Conservation (phyloP, 2,329 filamentous ascomycete genomes). For the Rachicladosporium sp. region DNA sequence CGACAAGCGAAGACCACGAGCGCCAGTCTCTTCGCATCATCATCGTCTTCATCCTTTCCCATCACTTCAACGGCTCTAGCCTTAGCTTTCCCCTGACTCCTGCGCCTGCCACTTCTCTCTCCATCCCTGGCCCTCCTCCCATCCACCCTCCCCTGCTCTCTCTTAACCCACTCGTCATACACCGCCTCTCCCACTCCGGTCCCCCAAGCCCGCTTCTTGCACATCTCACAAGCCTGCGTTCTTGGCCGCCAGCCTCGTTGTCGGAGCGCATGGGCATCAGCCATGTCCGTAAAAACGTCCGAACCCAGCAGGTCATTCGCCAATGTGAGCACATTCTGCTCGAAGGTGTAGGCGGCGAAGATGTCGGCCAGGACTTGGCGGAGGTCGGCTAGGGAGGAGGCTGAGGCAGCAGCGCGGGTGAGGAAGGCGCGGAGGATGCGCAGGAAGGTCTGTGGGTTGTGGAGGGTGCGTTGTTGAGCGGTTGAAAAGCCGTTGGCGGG, state of each 20-base stretch:
- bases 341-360: constrained; percentile 90
- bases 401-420: constrained; percentile 64
- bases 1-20: constrained; percentile 58
- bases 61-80: constrained; percentile 26
- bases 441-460: constrained; percentile 60
- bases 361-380: constrained; percentile 76
- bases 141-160: constrained; percentile 32
- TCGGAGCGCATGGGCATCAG: constrained; percentile 59
- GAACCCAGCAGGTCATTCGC: constrained; percentile 79
- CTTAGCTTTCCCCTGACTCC: constrained; percentile 43
- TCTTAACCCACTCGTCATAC: constrained; percentile 71
- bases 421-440: constrained; percentile 83
- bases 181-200: constrained; percentile 66
- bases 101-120: constrained; percentile 24
- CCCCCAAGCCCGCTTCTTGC: constrained; percentile 74
- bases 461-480: constrained; percentile 18
- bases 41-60: constrained; percentile 21
- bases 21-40: constrained; percentile 27
- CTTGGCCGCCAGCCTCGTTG: constrained; percentile 81
- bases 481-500: background rate
- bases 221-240: constrained; percentile 78
- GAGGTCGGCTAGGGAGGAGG: constrained; percentile 76
- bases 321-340: constrained; percentile 74
- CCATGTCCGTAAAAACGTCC: constrained; percentile 75
- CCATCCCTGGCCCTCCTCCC: constrained; percentile 29